These are phyloP conservation scores for Fusarium subglutinans DNA, from an alignment of 2,329 filamentous ascomycete species.

Conservation along the genomic window DNA sequence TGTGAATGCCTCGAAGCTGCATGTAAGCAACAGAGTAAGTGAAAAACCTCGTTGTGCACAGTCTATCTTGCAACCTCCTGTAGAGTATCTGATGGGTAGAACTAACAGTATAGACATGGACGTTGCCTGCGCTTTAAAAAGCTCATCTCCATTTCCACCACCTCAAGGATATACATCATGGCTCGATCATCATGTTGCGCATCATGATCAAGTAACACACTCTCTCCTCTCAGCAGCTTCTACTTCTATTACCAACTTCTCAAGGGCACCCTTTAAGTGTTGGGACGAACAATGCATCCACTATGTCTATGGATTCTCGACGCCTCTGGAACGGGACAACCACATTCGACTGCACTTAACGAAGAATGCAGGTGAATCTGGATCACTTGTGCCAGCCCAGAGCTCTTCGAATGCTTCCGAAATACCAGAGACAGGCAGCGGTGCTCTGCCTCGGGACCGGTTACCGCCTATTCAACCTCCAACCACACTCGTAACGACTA, in stretches of 20 bases:
- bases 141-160: conserved; percentile 43
- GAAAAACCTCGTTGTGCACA: background rate
- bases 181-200: conserved; percentile 62
- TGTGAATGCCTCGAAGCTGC: conserved; percentile 67
- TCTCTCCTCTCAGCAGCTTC: conserved; percentile 40
- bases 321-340: conserved; percentile 60
- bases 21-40: conserved; percentile 53
- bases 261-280: conserved; percentile 58
- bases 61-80: background rate
- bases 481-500: conserved; percentile 41
- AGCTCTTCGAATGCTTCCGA: conserved; percentile 23
- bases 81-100: background rate
- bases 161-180: conserved; percentile 61
- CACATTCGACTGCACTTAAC: conserved; percentile 59
- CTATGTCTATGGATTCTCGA: conserved; percentile 67
- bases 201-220: conserved; percentile 59
- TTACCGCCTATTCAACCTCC: conserved; percentile 53
- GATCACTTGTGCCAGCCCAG: conserved; percentile 48
- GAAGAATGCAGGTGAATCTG: conserved; percentile 55
- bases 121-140: conserved; percentile 44
- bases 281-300: conserved; percentile 64
- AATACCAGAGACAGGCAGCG: conserved; percentile 11
- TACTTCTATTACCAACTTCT: background rate
- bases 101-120: conserved; percentile 46
- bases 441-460: conserved; percentile 38